Conservation (phyloP, 2,329 filamentous ascomycete species). For the Cladosporium sp. region DNA sequence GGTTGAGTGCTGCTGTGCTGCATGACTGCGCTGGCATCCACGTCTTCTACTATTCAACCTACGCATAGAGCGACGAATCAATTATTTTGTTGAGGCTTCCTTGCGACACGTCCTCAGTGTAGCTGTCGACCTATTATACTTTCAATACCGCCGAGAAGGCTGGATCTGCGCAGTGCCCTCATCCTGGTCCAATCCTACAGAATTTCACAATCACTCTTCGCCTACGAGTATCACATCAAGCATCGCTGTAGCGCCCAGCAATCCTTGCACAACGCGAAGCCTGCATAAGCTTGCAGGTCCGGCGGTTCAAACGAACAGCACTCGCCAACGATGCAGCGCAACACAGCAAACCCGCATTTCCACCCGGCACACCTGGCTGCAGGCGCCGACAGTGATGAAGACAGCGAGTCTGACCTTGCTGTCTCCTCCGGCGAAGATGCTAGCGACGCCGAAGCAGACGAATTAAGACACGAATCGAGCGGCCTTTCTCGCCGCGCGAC, state of each 20-base stretch:
- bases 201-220: not conserved
- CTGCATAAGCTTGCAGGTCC: not conserved
- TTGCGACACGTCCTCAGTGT: not conserved
- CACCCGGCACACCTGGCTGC: slow-evolving; percentile 19
- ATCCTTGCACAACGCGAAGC: not conserved
- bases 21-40: not conserved
- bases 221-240: not conserved
- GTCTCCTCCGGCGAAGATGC: slow-evolving; percentile 18
- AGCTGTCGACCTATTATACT: not conserved
- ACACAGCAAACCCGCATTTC: slow-evolving; percentile 25
- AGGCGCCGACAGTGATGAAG: slow-evolving; percentile 24
- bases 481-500: slow-evolving; percentile 24
- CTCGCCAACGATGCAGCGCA: slow-evolving; percentile 25
- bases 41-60: not conserved
- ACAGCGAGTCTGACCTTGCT: slow-evolving; percentile 17
- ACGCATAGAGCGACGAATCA: not conserved
- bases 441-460: slow-evolving; percentile 16
- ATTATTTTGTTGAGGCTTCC: not conserved
- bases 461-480: slow-evolving; percentile 23
- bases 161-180: not conserved
- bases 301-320: not conserved
- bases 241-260: not conserved
- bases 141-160: not conserved
- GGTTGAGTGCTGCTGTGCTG: not conserved
- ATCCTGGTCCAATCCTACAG: not conserved